Evolutionary conservation across 2,329 filamentous ascomycete species (phyloP).

Genomic region (Nigrospora osmanthi): DNA sequence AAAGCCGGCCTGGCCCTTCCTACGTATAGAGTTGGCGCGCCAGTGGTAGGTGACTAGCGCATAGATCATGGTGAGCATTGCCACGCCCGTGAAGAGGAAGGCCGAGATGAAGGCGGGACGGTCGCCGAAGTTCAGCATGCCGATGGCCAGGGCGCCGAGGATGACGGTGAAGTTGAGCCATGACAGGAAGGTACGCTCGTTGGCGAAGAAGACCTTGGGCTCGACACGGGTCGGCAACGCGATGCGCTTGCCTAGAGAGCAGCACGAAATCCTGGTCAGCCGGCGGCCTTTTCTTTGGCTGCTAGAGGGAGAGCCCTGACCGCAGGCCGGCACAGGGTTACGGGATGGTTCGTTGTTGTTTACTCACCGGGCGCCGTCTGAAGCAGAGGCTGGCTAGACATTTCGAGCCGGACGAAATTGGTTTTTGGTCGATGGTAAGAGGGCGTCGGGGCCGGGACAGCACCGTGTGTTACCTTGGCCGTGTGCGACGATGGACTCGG

Average conservation of each 20-base stretch:
- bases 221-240: conserved; percentile 96
- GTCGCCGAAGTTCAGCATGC: conserved; percentile 97
- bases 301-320: too few relatives aligned
- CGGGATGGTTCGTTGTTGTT: background rate
- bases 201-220: conserved; percentile 99
- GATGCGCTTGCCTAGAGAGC: conserved; percentile 85
- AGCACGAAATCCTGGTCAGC: background rate
- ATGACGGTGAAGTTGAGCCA: conserved; percentile 99
- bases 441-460: too few relatives aligned
- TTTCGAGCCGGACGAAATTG: conserved; percentile 25
- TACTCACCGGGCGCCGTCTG: conserved; percentile 80
- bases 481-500: too few relatives aligned
- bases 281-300: background rate
- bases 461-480: too few relatives aligned
- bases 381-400: conserved; percentile 96
- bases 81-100: conserved; percentile 87
- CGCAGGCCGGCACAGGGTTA: background rate
- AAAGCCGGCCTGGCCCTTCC: conserved; percentile 88
- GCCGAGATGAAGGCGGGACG: conserved; percentile 88
- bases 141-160: conserved; percentile 90
- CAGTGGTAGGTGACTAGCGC: conserved; percentile 94
- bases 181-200: conserved; percentile 97
- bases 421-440: too few relatives aligned
- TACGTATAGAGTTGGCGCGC: conserved; percentile 86
- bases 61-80: conserved; percentile 93